These are phyloP conservation scores for Gracilaria caudata DNA, from an alignment of 23 red algal species.

Conservation along the genomic window DNA sequence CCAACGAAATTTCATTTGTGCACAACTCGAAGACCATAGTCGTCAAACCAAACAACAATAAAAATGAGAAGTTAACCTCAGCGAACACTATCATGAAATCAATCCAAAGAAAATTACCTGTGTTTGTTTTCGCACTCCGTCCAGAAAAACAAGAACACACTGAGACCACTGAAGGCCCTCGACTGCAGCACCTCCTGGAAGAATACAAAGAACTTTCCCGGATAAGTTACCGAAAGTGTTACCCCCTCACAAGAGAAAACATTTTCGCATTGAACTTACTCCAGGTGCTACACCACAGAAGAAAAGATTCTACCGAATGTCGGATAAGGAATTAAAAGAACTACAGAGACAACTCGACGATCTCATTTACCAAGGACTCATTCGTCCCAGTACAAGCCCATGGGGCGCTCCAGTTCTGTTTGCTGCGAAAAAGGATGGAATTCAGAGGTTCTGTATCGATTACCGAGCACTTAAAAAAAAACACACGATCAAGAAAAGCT, in stretches of 20 bases:
- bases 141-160: neutral
- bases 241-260: constrained; percentile 13
- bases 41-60: neutral
- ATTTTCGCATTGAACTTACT: constrained; percentile 8
- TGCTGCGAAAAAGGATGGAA: constrained; percentile 31
- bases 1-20: neutral
- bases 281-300: constrained; percentile 9
- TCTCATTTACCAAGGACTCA: constrained; percentile 2
- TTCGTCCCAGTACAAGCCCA: constrained; percentile 20
- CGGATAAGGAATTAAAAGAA: constrained; percentile 29
- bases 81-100: neutral
- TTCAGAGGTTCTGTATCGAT: constrained; percentile 7
- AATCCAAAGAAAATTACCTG: neutral
- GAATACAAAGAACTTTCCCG: constrained; percentile 30
- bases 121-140: neutral
- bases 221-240: constrained; percentile 29
- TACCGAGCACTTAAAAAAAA: neutral
- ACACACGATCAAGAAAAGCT: constrained; percentile 15
- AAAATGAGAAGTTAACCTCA: neutral
- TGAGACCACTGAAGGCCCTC: neutral
- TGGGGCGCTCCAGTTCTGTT: constrained; percentile 35
- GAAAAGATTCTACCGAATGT: constrained; percentile 10
- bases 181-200: neutral
- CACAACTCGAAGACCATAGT: neutral
- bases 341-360: constrained; percentile 26